Conservation (phyloP, 257 asterid species). For the Linaria vulgaris region DNA sequence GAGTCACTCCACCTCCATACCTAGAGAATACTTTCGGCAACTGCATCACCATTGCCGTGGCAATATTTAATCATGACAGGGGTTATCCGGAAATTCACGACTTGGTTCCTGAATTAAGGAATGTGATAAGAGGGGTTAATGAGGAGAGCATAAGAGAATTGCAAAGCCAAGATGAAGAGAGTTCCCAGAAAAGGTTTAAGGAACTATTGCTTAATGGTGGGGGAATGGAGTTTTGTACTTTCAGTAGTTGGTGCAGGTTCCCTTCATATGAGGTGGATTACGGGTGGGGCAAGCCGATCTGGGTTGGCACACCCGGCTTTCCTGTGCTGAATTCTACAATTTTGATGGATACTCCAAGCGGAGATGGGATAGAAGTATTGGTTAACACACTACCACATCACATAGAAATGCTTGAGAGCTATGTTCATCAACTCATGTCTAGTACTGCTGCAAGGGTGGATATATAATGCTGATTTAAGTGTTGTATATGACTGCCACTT, state of each 20-base stretch:
- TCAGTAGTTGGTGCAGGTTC: slow-evolving; percentile 53
- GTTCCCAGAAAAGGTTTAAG: slow-evolving; percentile 4
- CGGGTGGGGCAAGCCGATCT: slow-evolving; percentile 48
- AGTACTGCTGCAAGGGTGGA: too few relatives aligned
- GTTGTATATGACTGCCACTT: too few relatives aligned
- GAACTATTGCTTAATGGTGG: slow-evolving; percentile 3
- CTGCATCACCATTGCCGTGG: not conserved
- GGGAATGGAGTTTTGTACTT: slow-evolving; percentile 26
- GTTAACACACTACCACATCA: slow-evolving; percentile 26
- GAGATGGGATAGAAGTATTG: slow-evolving; percentile 55
- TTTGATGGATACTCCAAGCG: slow-evolving; percentile 37
- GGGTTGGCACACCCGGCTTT: slow-evolving; percentile 36
- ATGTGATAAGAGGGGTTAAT: not conserved
- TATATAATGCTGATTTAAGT: too few relatives aligned
- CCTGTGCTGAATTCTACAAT: slow-evolving; percentile 31
- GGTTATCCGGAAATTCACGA: not conserved
- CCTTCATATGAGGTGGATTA: slow-evolving; percentile 50
- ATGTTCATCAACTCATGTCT: too few relatives aligned
- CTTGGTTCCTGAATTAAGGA: slow-evolving; percentile 2
- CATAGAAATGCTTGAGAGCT: too few relatives aligned
- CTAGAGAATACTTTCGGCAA: slow-evolving; percentile 24
- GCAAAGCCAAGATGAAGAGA: not conserved
- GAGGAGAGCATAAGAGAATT: slow-evolving; percentile 8
- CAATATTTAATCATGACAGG: not conserved
- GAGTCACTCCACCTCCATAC: slow-evolving; percentile 21